Evolutionary conservation across 2,329 filamentous ascomycete species (phyloP), one percentile per base, ranked within the genome.

Genomic region (Penicillium sp.): DNA sequence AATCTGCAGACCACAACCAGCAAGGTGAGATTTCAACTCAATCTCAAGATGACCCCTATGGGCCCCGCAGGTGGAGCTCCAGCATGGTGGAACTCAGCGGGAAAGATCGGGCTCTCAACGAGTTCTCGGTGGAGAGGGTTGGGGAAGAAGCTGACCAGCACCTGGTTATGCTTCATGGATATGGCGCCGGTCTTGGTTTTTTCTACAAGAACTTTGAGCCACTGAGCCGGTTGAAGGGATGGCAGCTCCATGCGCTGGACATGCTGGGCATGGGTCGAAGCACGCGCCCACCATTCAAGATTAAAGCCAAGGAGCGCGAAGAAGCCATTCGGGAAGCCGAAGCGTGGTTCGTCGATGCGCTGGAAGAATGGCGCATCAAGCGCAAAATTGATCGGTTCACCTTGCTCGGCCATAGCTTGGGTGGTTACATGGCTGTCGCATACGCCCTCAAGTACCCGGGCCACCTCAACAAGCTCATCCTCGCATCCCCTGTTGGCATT

Each of bases 191-290:
- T 0, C 82, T 99, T 0, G 94, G 93, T 22, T 97, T 99, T 76
- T 99, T 96, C 81, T 99, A 97, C 81, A 93, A 94, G 77, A 99
- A 99, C 72, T 96, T 96, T 57, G 94, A 99, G 73, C 86, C 88
- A 6, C 77, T 99, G 31, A 92, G 88, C 44, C 86, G 92, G 18
- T 77, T 86, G 1, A 80, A 82, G 26, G 92, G 92, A 26, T 95
- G 94, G 86, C 92, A 90, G 67, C 77, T 99, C 18, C 97, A 94
- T 70, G 91, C 93, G 1, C 79, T 99, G n/a, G 93, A 99, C 68
- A 85, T 97, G 82, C 81, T 97, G 15, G 93, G 93, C 55, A 97
- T 97, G 90, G 93, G 93, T 55, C 88, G 95, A 67, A 95, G 90
- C 54, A 88, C 85, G 25, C 82, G 93, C 5, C 93, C 94, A 2